Evolutionary conservation across 495 filamentous ascomycete species (phyloP), one percentile per base, ranked within the genome.

Genomic region (Penicillium cosmopolitanum): DNA sequence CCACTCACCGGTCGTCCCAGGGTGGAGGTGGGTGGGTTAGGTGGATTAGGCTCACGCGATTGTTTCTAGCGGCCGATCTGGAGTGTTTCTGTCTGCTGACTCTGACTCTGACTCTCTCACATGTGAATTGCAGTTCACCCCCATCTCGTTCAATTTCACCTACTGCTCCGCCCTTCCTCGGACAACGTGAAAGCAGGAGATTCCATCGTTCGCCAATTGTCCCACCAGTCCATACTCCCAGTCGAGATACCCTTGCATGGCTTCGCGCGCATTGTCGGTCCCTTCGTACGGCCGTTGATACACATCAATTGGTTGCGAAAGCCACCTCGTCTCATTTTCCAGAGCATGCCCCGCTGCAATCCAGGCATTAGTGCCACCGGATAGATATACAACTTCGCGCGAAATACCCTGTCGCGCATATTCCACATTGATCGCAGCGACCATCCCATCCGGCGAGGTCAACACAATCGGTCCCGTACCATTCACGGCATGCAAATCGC

Each of bases 371-470:
- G 67, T 70, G 15, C 67, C 67, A 12, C 67, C 67, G 1, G 33
- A 40, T 12, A 70, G 21, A 50, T 66, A 68, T 0, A 63, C 15
- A 0, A 70, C 23, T 15, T 61, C 31, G 43, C 60, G 62, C 7
- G 60, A 53, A 5, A 55, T 5, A 15, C 40, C 12, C 7, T 52
- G 25, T 0, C 51, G 59, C 16, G 42, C 62, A 19, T 56, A 23
- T 2, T 66, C 51, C 13, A 81, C 56, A 50, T 78, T 77, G 33
- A 77, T 64, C 6, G 74, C 80, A 2, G 73, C 67, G 21, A 78
- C 47, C 28, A 69, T 63, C 23, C 81, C 77, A 54, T 67, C 60
- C 1, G 69, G 60, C 2, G 65, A 58, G 12, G 71, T 74, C 53
- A 77, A 23, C 9, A 70, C 60, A 3, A 70, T 66, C 19, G 62